phyloP scores from a whole-genome alignment of 805 yeast genomes.

The Pichia kluyveri region DNA sequence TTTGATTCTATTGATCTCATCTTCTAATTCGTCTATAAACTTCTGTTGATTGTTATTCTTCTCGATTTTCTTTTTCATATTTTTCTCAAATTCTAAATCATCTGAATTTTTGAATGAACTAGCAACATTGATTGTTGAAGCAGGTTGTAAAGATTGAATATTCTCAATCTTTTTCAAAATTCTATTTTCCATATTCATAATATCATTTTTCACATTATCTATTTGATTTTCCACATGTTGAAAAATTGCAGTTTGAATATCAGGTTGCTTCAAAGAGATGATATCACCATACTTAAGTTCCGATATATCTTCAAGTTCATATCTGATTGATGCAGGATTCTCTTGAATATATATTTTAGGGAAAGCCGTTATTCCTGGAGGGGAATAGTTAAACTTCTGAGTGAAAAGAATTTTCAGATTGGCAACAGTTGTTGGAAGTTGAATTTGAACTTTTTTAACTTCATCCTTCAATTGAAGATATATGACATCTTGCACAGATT shows the following conservation, averaged over 20 bases:
- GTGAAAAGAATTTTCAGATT: slow-evolving; percentile 65
- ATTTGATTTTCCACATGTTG: slow-evolving; percentile 23
- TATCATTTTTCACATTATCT: slow-evolving; percentile 19
- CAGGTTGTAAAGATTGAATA: slow-evolving; percentile 3
- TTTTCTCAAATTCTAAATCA: slow-evolving; percentile 7
- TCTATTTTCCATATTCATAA: slow-evolving; percentile 19
- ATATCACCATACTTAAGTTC: slow-evolving; percentile 56
- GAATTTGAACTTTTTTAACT: slow-evolving; percentile 45
- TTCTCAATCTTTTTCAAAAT: slow-evolving; percentile 18
- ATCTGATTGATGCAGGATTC: slow-evolving; percentile 46
- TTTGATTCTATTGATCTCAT: slow-evolving; percentile 50
- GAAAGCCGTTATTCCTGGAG: slow-evolving; percentile 36
- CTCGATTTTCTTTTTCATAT: slow-evolving; percentile 8
- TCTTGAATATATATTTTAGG: slow-evolving; percentile 77
- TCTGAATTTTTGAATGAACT: not conserved
- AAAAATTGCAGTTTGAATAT: slow-evolving; percentile 15
- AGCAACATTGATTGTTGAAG: slow-evolving; percentile 1
- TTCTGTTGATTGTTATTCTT: slow-evolving; percentile 12
- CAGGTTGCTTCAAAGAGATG: slow-evolving; percentile 47
- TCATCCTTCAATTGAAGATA: slow-evolving; percentile 41
- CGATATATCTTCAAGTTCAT: slow-evolving; percentile 72
- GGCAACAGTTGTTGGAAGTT: slow-evolving; percentile 39
- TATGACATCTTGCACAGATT: not conserved
- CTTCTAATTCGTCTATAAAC: slow-evolving; percentile 38
- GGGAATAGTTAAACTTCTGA: slow-evolving; percentile 80